These are phyloP conservation scores for Podospora conica DNA, from an alignment of 495 filamentous ascomycete species.

Conservation along the genomic window DNA sequence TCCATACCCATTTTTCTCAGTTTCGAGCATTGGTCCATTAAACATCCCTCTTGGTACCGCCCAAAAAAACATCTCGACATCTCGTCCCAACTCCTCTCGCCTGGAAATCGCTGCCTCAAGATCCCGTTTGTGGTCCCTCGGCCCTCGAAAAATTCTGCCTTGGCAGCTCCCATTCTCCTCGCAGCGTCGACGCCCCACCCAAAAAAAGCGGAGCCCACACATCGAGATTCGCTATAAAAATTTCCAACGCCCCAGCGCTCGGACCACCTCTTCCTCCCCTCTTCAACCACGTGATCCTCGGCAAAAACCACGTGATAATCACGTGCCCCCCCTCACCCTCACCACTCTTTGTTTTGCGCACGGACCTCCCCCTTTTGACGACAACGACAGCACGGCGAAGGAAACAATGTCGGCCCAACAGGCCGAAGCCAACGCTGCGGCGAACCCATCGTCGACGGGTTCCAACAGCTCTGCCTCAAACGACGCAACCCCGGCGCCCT, in stretches of 20 bases:
- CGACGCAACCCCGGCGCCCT: constrained; percentile 40
- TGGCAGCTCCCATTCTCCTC: background rate
- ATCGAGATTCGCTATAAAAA: background rate
- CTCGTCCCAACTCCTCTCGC: background rate
- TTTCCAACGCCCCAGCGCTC: background rate
- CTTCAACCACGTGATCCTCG: background rate
- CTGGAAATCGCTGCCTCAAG: background rate
- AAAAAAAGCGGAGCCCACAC: background rate
- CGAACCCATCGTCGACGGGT: constrained; percentile 13
- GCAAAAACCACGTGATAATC: background rate
- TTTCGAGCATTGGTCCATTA: background rate
- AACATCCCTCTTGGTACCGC: background rate
- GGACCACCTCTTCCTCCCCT: background rate
- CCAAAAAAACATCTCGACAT: background rate
- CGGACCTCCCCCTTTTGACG: background rate
- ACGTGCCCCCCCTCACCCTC: background rate
- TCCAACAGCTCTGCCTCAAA: constrained; percentile 32
- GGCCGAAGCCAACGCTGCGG: constrained; percentile 4
- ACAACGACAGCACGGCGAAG: background rate
- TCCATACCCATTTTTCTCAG: constrained; percentile 3
- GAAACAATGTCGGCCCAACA: constrained; percentile 1
- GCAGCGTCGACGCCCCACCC: background rate
- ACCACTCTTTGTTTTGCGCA: background rate
- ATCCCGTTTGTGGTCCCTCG: background rate
- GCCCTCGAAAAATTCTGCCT: background rate